Percentiles rank a stretch among this genome's conserved stretches.
phyloP scores from a whole-genome alignment of 1,284 basidiomycete species.

The Ceratobasidium papillatum region DNA sequence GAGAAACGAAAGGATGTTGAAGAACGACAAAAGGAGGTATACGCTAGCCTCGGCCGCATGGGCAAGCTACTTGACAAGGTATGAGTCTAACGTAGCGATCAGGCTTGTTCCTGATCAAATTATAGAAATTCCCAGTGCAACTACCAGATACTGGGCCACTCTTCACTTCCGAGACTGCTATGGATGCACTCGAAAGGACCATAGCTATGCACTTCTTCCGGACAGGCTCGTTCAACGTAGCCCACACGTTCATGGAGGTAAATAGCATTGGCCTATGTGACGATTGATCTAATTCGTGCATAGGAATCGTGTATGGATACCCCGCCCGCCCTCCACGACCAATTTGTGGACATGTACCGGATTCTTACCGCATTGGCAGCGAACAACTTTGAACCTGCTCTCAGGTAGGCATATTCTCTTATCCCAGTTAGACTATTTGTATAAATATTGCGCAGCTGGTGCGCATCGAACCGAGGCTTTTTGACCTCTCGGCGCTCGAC shows the following conservation, averaged over 20 bases:
- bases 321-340: constrained; percentile 61
- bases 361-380: constrained; percentile 74
- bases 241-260: constrained; percentile 76
- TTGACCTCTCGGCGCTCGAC: constrained; percentile 74
- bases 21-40: constrained; percentile 87
- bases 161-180: constrained; percentile 69
- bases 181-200: constrained; percentile 72
- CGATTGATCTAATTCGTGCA: constrained; percentile 11
- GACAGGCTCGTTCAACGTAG: constrained; percentile 79
- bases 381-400: constrained; percentile 75
- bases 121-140: constrained; percentile 72
- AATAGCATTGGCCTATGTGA: constrained; percentile 42
- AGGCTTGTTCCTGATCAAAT: constrained; percentile 21
- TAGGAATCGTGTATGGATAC: constrained; percentile 79
- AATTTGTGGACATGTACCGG: constrained; percentile 76
- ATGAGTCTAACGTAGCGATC: constrained; percentile 34
- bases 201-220: constrained; percentile 80
- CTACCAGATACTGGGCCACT: constrained; percentile 74
- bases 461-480: constrained; percentile 69
- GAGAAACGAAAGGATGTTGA: constrained; percentile 83
- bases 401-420: constrained; percentile 62
- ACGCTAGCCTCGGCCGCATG: constrained; percentile 75
- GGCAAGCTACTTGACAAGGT: constrained; percentile 93
- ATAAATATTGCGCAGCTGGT: constrained; percentile 67
- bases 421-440: not conserved